phyloP scores from a whole-genome alignment of 2,329 filamentous ascomycete genomes.

The Plectosphaerella plurivora region DNA sequence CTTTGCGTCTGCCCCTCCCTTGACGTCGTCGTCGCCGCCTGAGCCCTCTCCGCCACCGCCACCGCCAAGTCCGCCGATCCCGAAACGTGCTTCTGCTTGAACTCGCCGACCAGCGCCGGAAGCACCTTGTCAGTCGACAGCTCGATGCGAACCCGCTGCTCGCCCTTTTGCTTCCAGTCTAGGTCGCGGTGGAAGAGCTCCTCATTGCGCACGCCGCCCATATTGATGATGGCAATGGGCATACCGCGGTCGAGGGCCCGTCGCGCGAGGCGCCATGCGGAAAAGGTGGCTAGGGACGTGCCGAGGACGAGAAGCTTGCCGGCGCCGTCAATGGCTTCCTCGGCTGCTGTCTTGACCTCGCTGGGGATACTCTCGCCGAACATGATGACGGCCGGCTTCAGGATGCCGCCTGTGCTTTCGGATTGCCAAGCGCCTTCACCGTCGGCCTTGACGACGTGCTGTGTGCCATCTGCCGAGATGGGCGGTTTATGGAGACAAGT shows the following conservation, averaged over 20 bases:
- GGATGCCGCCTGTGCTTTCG: conserved; percentile 65
- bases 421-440: conserved; percentile 72
- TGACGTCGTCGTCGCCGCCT: background rate
- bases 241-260: conserved; percentile 76
- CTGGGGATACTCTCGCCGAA: conserved; percentile 83
- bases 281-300: conserved; percentile 90
- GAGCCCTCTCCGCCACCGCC: background rate
- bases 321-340: conserved; percentile 73
- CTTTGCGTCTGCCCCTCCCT: conserved; percentile 14
- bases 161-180: conserved; percentile 44
- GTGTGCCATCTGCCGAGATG: conserved; percentile 42
- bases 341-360: conserved; percentile 68
- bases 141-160: conserved; percentile 51
- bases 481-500: conserved; percentile 67
- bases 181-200: conserved; percentile 63
- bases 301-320: conserved; percentile 75
- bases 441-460: conserved; percentile 64
- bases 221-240: conserved; percentile 82
- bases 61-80: background rate
- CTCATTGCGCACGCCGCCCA: conserved; percentile 79
- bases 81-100: conserved; percentile 27
- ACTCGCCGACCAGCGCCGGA: conserved; percentile 49
- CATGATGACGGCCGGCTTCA: conserved; percentile 94
- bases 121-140: conserved; percentile 53
- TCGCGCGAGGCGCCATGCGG: conserved; percentile 86